These are phyloP conservation scores for Metarhizium brunneum DNA, from an alignment of 2,329 filamentous ascomycete species.

Conservation along the genomic window DNA sequence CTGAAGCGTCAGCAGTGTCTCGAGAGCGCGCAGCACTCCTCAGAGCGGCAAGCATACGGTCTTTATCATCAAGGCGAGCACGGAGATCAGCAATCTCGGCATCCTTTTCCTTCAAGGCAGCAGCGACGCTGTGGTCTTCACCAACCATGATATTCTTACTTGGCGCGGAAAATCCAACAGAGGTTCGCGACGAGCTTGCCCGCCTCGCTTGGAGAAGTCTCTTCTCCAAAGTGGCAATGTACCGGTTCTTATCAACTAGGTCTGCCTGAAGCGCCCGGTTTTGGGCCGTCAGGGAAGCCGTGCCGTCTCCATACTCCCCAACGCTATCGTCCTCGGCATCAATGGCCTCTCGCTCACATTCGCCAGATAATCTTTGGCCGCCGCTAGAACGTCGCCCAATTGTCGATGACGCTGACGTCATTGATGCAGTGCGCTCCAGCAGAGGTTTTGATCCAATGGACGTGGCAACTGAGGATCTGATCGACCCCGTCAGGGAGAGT, in stretches of 20 bases:
- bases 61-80: conserved; percentile 85
- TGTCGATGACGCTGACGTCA: conserved; percentile 54
- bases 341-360: conserved; percentile 26
- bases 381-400: conserved; percentile 44
- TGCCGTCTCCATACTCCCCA: conserved; percentile 80
- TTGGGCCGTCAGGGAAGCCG: conserved; percentile 72
- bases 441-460: conserved; percentile 42
- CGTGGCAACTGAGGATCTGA: conserved; percentile 61
- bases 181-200: conserved; percentile 81
- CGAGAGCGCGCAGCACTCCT: conserved; percentile 78
- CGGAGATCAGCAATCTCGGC: conserved; percentile 87
- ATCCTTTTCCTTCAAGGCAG: conserved; percentile 78
- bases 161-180: conserved; percentile 56
- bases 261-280: conserved; percentile 91
- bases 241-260: conserved; percentile 91
- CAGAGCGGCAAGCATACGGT: conserved; percentile 82
- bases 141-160: conserved; percentile 60
- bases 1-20: conserved; percentile 59
- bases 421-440: conserved; percentile 57
- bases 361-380: conserved; percentile 34
- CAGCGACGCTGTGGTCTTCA: conserved; percentile 67
- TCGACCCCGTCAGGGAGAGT: conserved; percentile 43
- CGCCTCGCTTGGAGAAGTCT: conserved; percentile 81
- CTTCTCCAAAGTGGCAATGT: conserved; percentile 90
- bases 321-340: conserved; percentile 59